Evolutionary conservation across 192 early-diverging fungal genomes (phyloP).

Genomic region (Gigaspora rosea): DNA sequence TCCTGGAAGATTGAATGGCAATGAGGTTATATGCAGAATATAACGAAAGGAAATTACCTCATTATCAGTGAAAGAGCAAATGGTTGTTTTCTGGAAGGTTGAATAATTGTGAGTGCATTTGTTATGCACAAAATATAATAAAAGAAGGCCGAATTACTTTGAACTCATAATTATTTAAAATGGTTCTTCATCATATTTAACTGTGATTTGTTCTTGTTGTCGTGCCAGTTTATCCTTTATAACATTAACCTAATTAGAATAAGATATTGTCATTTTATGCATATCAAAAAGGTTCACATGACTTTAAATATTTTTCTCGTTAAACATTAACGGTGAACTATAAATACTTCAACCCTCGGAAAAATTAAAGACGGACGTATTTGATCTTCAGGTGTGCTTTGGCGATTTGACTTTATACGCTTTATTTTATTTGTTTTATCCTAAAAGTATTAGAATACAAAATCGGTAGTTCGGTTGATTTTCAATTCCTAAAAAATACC

Average conservation of each 20-base stretch:
- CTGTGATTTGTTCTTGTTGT: not conserved
- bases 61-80: not conserved
- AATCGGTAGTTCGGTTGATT: too few species aligned
- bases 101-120: not conserved
- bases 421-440: not conserved
- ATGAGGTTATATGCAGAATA: not conserved
- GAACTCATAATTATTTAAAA: not conserved
- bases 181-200: too few species aligned
- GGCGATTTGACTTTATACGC: not conserved
- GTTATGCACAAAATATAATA: not conserved
- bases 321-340: not conserved
- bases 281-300: not conserved
- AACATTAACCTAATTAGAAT: not conserved
- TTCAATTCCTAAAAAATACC: too few species aligned
- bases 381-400: not conserved
- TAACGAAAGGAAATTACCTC: not conserved
- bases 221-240: not conserved
- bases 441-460: too few species aligned
- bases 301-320: not conserved
- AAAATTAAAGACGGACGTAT: not conserved
- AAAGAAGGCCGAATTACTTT: not conserved
- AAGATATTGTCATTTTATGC: not conserved
- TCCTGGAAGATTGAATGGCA: conserved; percentile 9
- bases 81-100: not conserved
- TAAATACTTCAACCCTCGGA: not conserved